Evolutionary conservation across 495 filamentous ascomycete species (phyloP).

Genomic region (Podospora australis): DNA sequence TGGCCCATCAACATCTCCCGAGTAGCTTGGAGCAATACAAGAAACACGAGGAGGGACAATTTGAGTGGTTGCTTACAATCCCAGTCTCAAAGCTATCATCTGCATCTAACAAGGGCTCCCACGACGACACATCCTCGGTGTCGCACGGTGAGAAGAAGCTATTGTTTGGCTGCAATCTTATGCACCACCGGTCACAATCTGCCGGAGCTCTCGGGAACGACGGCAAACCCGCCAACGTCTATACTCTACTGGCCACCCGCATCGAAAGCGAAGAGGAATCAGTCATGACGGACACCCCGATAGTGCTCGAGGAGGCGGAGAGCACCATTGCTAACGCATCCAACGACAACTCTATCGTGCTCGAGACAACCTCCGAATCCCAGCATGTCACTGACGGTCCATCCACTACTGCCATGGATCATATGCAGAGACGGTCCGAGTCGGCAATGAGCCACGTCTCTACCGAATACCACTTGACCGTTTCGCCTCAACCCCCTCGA

Average conservation of each 20-base stretch:
- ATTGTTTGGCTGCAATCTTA: conserved; percentile 42
- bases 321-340: not conserved
- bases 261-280: conserved; percentile 21
- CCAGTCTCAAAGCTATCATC: conserved; percentile 7
- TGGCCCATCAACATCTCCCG: conserved; percentile 28
- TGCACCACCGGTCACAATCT: conserved; percentile 24
- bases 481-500: conserved; percentile 30
- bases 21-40: conserved; percentile 34
- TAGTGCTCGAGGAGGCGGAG: not conserved
- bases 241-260: conserved; percentile 30
- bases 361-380: not conserved
- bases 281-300: not conserved
- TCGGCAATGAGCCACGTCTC: not conserved
- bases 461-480: not conserved
- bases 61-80: conserved; percentile 39
- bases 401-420: not conserved
- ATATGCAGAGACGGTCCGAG: not conserved
- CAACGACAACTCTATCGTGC: not conserved
- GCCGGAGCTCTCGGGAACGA: conserved; percentile 1
- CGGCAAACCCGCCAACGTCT: conserved; percentile 19
- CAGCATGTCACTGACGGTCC: not conserved
- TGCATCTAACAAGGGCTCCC: conserved; percentile 10
- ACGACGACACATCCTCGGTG: conserved; percentile 11
- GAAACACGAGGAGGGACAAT: conserved; percentile 48
- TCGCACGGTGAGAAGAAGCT: conserved; percentile 21